These are phyloP conservation scores for Lobosporangium transversale DNA, from an alignment of 192 early-diverging fungal genomes.

Conservation along the genomic window DNA sequence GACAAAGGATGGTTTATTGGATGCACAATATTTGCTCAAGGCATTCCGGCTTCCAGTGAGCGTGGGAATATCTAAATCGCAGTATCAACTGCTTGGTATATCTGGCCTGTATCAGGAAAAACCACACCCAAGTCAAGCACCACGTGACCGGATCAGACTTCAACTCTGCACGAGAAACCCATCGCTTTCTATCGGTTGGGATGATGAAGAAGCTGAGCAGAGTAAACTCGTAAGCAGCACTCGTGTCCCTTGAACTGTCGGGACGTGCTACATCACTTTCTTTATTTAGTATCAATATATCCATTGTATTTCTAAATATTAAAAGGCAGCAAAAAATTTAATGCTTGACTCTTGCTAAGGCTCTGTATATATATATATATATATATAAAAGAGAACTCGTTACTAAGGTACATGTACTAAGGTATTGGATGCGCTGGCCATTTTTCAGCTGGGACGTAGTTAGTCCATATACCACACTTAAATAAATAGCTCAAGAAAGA, in stretches of 20 bases:
- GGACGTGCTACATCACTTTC: too few species aligned
- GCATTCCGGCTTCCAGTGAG: conserved; percentile 25
- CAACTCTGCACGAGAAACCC: conserved; percentile 6
- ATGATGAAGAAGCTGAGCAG: conserved; percentile 14
- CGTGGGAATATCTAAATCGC: conserved; percentile 8
- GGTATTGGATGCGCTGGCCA: too few species aligned
- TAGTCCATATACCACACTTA: too few species aligned
- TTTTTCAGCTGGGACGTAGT: too few species aligned
- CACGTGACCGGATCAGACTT: neutral
- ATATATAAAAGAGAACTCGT: too few species aligned
- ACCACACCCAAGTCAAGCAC: neutral
- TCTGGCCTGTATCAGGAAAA: conserved; percentile 25
- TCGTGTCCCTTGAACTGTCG: conserved; percentile 25
- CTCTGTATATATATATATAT: too few species aligned
- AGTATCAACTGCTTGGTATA: conserved; percentile 39
- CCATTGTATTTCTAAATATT: too few species aligned
- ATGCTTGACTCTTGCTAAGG: too few species aligned
- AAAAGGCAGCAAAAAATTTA: too few species aligned
- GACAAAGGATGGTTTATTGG: conserved; percentile 2
- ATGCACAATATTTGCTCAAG: conserved; percentile 39
- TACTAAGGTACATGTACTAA: too few species aligned
- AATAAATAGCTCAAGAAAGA: too few species aligned
- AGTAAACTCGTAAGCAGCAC: conserved; percentile 31
- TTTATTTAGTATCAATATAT: too few species aligned
- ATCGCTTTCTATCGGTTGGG: conserved; percentile 34